Evolutionary conservation across 441 rosid species (phyloP), one percentile per base, ranked within the genome.

Genomic region (Adansonia rubrostipa): DNA sequence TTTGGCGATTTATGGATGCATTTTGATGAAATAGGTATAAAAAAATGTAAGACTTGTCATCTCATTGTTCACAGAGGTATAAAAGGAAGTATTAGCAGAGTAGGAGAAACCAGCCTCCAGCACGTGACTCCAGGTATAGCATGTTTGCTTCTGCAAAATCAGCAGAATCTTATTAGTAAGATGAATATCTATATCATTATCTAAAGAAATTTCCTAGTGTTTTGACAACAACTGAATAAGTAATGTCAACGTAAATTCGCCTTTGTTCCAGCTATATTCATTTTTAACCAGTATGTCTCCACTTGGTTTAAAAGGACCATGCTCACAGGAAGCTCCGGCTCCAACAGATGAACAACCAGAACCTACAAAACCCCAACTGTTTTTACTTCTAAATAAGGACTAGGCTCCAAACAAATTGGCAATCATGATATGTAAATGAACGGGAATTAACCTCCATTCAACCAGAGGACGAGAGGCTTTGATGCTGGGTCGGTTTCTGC

Each of bases 381-480:
- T 13, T 33, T 33, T 15, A 56, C 60, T 14, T 3, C 1, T 56
- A 56, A 24, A 24, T 24, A 24, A 1, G 28, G 28, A 24, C 28
- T 24, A 24, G 28, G 28, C 28, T 24, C 20, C 8, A 57, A n/a
- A n/a, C 9, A 57, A 57, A n/a, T 17, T 17, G 28, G 11, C 1
- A 57, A 51, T 2, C 15, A 24, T 24, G 28, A 24, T 24, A 24
- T 11, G n/a, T 1, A 51, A 0, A 24, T 13, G 8, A 8, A 28
- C 0, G 51, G n/a, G 40, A 6, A 3, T 65, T 40, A 79, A 90
- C 93, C 93, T 83, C 92, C 92, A 71, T 83, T 87, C 61, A 90
- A 61, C 93, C 93, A 88, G 48, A 90, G 89, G 36, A 87, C 92
- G 9, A 90, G 87, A 60, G 93, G 92, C 82, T 85, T 88, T 1